Evolutionary conservation across 129 eudicot species (phyloP), one percentile per base, ranked within the genome.

Genomic region (Heracleum sosnowskyi): DNA sequence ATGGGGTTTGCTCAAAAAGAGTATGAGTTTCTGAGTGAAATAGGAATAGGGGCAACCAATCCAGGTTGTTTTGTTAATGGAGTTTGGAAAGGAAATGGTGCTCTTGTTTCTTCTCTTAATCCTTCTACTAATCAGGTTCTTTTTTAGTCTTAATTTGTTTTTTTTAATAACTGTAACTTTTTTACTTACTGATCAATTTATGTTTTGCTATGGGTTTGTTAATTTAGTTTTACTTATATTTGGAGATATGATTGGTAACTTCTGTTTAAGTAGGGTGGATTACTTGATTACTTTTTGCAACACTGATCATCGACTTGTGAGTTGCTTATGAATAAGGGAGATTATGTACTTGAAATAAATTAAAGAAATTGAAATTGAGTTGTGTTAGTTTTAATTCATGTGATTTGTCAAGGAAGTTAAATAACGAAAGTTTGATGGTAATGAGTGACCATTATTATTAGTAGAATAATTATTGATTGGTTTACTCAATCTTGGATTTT

Each of bases 101-200:
- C 94, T 12, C 73, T 87, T n/a, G 85, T 87, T 57, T 81, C 93
- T 12, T 80, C 97, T 37, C 85, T 91, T 16, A 94, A 90, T 86
- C 98, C 98, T 68, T 93, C 97, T 78, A 86, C 80, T 79, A 94
- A 94, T 78, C 84, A 90, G 93, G 98, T 91, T 26, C 4, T 53
- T 53, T 17, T 9, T 49, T 44, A 1, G 24, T 0, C n/a, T 20
- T 49, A 17, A 20, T 3, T 1, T 22, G 5, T 0, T 53, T 24
- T 7, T 53, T 24, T 15, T 0, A 4, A 18, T 49, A 17, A 49
- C n/a, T 49, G 2, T n/a, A 11, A 7, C 9, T 57, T 60, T n/a
- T 60, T 17, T n/a, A 28, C 37, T 33, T 66, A 0, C 17, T 66
- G 3, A 66, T 66, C 22, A 12, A 0, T 28, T 12, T n/a, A 11